Evolutionary conservation across 2,329 filamentous ascomycete species (phyloP).

Genomic region (Canariomyces notabilis): DNA sequence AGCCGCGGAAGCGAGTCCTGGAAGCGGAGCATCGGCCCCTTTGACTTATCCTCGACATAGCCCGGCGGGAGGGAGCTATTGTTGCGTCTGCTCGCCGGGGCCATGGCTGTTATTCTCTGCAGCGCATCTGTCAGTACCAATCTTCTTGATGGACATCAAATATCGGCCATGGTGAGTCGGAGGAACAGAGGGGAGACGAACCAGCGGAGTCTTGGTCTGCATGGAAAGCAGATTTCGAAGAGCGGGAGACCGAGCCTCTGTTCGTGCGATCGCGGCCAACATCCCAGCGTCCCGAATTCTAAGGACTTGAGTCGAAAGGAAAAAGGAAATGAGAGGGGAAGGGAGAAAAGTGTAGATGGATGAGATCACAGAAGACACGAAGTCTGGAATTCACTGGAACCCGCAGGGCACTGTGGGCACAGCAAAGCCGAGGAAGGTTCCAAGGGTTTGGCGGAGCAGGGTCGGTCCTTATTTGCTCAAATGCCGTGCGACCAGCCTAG

Average conservation of each 20-base stretch:
- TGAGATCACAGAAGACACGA: not conserved
- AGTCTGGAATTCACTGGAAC: conserved; percentile 7
- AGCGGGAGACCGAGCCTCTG: conserved; percentile 33
- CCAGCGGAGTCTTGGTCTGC: conserved; percentile 26
- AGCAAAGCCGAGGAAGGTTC: conserved; percentile 11
- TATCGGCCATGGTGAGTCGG: not conserved
- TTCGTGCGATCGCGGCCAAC: conserved; percentile 34
- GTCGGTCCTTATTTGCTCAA: conserved; percentile 11
- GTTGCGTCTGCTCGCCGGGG: conserved; percentile 47
- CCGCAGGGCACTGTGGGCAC: too few relatives aligned
- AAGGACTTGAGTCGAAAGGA: conserved; percentile 4
- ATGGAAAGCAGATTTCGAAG: conserved; percentile 27
- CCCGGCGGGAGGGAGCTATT: conserved; percentile 57
- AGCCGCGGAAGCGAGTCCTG: conserved; percentile 78
- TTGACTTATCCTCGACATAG: conserved; percentile 74
- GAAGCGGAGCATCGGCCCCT: conserved; percentile 76
- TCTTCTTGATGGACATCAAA: too few relatives aligned
- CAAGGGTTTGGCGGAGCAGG: conserved; percentile 18
- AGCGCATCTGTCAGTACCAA: conserved; percentile 11
- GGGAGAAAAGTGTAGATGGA: not conserved
- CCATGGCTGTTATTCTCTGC: conserved; percentile 43
- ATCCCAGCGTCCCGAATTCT: conserved; percentile 31
- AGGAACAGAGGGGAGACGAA: conserved; percentile 22
- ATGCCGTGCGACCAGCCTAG: conserved; percentile 19
- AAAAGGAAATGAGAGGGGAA: conserved; percentile 1